Evolutionary conservation across 192 early-diverging fungal genomes (phyloP).

Genomic region (Coemansia sp.): DNA sequence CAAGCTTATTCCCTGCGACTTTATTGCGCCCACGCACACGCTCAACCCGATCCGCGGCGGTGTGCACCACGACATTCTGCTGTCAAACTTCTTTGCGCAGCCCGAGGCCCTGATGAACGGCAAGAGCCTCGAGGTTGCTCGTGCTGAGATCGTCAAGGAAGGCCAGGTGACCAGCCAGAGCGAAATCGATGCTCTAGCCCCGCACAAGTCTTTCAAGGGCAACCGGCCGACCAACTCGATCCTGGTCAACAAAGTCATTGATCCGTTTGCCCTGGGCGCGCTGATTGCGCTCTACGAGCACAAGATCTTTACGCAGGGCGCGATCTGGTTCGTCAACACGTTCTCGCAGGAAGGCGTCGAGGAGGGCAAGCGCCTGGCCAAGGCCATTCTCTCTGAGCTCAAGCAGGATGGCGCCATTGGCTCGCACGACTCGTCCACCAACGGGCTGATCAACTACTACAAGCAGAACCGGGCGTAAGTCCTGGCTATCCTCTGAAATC

Average conservation of each 20-base stretch:
- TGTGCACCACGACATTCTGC: constrained; percentile 90
- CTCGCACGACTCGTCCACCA: constrained; percentile 90
- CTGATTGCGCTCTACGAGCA: constrained; percentile 98
- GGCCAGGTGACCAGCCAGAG: constrained; percentile 41
- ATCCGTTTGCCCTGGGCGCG: constrained; percentile 85
- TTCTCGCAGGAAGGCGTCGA: constrained; percentile 97
- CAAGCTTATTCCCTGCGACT: constrained; percentile 94
- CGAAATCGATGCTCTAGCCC: constrained; percentile 66
- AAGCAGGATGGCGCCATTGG: constrained; percentile 55
- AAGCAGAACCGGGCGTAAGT: constrained; percentile 42
- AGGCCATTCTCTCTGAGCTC: constrained; percentile 92
- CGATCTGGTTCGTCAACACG: constrained; percentile 97
- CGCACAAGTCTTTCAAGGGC: constrained; percentile 97
- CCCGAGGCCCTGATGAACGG: constrained; percentile 97
- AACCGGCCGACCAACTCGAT: constrained; percentile 98
- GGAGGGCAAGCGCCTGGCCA: constrained; percentile 97
- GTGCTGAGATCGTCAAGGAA: constrained; percentile 76
- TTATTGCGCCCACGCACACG: constrained; percentile 90
- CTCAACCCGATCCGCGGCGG: constrained; percentile 87
- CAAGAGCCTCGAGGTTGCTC: constrained; percentile 77
- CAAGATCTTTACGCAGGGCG: constrained; percentile 99
- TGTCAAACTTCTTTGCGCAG: constrained; percentile 99
- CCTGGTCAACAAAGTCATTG: constrained; percentile 84
- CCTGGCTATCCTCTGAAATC: not conserved
- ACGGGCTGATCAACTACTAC: constrained; percentile 97